Conservation (phyloP, 2,329 filamentous ascomycete species). For the Hypoxylon sp. region DNA sequence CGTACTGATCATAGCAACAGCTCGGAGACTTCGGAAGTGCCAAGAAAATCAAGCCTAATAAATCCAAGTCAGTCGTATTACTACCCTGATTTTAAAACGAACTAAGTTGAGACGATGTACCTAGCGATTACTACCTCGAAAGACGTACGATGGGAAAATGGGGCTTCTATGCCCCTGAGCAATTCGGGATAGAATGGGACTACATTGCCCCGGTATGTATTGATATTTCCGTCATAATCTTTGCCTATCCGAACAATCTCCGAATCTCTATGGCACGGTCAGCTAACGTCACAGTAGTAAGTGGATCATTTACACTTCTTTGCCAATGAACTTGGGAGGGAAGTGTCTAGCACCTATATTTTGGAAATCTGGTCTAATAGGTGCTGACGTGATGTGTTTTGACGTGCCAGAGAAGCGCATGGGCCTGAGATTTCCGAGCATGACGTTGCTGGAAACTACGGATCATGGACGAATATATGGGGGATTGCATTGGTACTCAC, state of each 20-base stretch:
- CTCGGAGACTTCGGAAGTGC: constrained; percentile 43
- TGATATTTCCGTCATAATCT: neutral
- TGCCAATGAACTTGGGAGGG: neutral
- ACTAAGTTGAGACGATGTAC: neutral
- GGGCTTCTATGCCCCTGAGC: constrained; percentile 44
- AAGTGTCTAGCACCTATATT: neutral
- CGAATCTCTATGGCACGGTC: neutral
- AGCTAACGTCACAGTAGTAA: neutral
- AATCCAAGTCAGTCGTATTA: constrained; percentile 34
- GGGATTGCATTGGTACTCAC: constrained; percentile 42
- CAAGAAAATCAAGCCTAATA: constrained; percentile 36
- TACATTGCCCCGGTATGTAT: constrained; percentile 11
- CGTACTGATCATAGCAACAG: constrained; percentile 23
- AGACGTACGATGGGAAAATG: constrained; percentile 22
- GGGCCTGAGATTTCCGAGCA: constrained; percentile 39
- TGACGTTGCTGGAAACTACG: constrained; percentile 45
- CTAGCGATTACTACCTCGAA: constrained; percentile 32
- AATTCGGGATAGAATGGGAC: constrained; percentile 48
- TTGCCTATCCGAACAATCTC: neutral
- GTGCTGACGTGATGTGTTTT: neutral
- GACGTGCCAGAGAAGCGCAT: too few relatives aligned
- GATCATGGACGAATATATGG: constrained; percentile 45
- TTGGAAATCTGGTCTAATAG: neutral
- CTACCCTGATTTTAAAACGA: neutral
- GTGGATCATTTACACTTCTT: neutral